A percentile compares a stretch with the other conserved stretches of the same genome.
phyloP scores from a whole-genome alignment of 306 rosid species.

The Gastrolobium villosum region DNA sequence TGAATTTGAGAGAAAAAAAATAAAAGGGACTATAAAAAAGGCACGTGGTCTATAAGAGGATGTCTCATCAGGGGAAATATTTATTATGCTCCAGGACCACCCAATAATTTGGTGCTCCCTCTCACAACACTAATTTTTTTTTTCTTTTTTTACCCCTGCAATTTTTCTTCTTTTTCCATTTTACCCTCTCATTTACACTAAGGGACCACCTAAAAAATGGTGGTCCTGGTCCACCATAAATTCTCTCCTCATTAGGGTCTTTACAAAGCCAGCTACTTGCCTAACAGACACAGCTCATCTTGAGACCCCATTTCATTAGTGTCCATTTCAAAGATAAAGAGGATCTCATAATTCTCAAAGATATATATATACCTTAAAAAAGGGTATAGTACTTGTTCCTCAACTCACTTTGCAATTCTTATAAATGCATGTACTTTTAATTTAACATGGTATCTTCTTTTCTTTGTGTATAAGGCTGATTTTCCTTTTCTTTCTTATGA shows the following conservation, averaged over 20 bases:
- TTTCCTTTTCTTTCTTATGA: constrained; percentile 47
- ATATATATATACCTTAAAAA: constrained; percentile 39
- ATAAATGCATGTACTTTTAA: constrained; percentile 42
- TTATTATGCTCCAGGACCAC: too few relatives aligned
- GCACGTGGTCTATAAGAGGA: constrained; percentile 52
- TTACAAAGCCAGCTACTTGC: constrained; percentile 64
- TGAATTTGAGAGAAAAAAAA: neutral
- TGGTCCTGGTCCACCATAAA: too few relatives aligned
- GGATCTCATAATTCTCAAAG: constrained; percentile 35
- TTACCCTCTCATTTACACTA: too few relatives aligned
- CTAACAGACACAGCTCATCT: constrained; percentile 63
- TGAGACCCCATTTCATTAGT: constrained; percentile 18
- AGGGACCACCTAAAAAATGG: too few relatives aligned
- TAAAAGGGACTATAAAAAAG: constrained; percentile 24
- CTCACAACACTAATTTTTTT: too few relatives aligned
- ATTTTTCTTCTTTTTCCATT: too few relatives aligned
- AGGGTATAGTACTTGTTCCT: constrained; percentile 11
- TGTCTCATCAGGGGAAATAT: constrained; percentile 50
- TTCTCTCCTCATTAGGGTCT: constrained; percentile 50
- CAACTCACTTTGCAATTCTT: constrained; percentile 37
- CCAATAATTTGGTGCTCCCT: too few relatives aligned
- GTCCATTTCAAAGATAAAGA: neutral
- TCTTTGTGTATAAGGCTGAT: constrained; percentile 52
- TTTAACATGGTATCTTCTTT: constrained; percentile 26
- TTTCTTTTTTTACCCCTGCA: too few relatives aligned